A percentile compares a stretch with the other conserved stretches of the same genome.
These are phyloP conservation scores for Xylaria grammica DNA, from an alignment of 495 filamentous ascomycete genomes.

Conservation along the genomic window DNA sequence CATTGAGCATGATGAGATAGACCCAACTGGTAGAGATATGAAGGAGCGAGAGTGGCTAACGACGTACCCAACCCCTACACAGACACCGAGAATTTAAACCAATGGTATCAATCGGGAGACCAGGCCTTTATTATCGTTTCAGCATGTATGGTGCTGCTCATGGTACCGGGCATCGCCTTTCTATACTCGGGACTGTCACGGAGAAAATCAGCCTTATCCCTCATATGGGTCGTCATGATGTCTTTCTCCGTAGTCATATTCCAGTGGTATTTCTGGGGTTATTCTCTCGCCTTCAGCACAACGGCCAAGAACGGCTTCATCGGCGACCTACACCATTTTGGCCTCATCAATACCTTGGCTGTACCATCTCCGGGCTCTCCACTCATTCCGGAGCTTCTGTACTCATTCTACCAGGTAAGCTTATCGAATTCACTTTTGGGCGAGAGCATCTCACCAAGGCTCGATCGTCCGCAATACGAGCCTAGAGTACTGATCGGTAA, in stretches of 20 bases:
- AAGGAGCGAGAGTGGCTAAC: slow-evolving; percentile 20
- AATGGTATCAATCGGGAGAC: slow-evolving; percentile 72
- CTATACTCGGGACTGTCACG: slow-evolving; percentile 97
- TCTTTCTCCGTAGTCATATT: slow-evolving; percentile 88
- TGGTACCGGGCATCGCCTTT: slow-evolving; percentile 94
- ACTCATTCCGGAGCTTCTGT: slow-evolving; percentile 88
- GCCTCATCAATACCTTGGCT: slow-evolving; percentile 77
- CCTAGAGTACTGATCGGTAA: slow-evolving; percentile 11
- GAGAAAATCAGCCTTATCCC: slow-evolving; percentile 90
- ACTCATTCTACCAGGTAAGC: slow-evolving; percentile 82
- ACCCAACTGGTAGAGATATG: not conserved
- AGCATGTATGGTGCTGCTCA: slow-evolving; percentile 93
- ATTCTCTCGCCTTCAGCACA: slow-evolving; percentile 88
- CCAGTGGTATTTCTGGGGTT: slow-evolving; percentile 99
- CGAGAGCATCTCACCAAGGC: slow-evolving; percentile 55
- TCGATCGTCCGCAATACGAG: not conserved
- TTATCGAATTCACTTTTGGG: slow-evolving; percentile 71
- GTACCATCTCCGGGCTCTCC: slow-evolving; percentile 78
- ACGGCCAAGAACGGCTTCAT: slow-evolving; percentile 80
- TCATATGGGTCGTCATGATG: slow-evolving; percentile 96
- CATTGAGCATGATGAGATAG: slow-evolving; percentile 8
- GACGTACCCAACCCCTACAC: slow-evolving; percentile 13
- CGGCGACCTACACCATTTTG: slow-evolving; percentile 85
- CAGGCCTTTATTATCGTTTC: slow-evolving; percentile 88
- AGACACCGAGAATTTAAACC: slow-evolving; percentile 82